Conservation (phyloP, 768 basidiomycete species). For the Auriculariales sp. region DNA sequence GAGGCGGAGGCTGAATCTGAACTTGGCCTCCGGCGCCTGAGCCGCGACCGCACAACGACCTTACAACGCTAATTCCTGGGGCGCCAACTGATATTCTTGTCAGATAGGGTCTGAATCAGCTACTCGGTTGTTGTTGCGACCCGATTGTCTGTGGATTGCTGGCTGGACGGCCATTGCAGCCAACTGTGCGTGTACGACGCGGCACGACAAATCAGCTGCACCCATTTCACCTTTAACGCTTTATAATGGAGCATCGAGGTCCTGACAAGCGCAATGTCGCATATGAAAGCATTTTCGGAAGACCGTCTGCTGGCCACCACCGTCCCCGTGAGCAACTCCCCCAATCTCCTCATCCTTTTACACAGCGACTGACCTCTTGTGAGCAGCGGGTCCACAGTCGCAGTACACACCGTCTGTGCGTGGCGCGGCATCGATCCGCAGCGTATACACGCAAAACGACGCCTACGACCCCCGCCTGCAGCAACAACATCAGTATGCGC, state of each 20-base stretch:
- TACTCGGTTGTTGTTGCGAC: too few relatives aligned
- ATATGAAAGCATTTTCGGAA: conserved; percentile 79
- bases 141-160: too few relatives aligned
- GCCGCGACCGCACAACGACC: too few relatives aligned
- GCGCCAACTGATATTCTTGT: too few relatives aligned
- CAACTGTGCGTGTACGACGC: too few relatives aligned
- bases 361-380: conserved; percentile 13
- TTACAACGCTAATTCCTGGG: too few relatives aligned
- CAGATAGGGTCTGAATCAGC: too few relatives aligned
- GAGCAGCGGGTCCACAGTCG: conserved; percentile 7
- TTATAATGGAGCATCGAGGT: background rate
- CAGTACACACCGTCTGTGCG: background rate
- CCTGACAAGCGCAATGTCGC: conserved; percentile 58
- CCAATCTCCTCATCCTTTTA: conserved; percentile 5
- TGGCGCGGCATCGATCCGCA: background rate
- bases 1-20: too few relatives aligned
- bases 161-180: too few relatives aligned
- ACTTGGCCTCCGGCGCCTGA: too few relatives aligned
- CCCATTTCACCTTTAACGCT: too few relatives aligned
- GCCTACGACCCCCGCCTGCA: conserved; percentile 10
- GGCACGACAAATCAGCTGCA: too few relatives aligned
- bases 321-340: conserved; percentile 14
- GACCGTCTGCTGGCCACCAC: conserved; percentile 48
- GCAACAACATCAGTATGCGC: conserved; percentile 17
- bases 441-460: background rate